Base-by-base conservation (phyloP, 192 early-diverging fungal genomes). In the Backusella sp. region DNA sequence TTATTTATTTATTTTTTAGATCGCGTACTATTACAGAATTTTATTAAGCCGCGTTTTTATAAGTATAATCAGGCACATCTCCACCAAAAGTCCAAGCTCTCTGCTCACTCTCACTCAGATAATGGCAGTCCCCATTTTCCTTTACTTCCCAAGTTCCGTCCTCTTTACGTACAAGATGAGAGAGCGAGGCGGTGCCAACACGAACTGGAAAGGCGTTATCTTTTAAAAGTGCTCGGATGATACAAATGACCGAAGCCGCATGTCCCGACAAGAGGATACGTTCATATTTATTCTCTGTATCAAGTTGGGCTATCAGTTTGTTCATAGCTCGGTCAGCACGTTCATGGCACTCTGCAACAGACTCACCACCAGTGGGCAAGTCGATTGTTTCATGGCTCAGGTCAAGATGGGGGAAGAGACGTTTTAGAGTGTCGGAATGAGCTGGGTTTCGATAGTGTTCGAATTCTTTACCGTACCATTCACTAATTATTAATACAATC, bases 11-110 rank as follows among this genome's bases (percentile, higher is more conserved):
- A 5, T 62, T 59, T 62, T 62, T 62, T 11, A 62, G 28, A 62
- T 62, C 23, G 56, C 56, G 56, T 62, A 12, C n/a, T 4, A 62
- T 28, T 2, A 21, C 19, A 21, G 21, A 21, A 9, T 11, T 21
- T 21, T 28, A 62, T 28, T 62, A 9, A 26, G 26, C 23, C 56
- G 56, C 56, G 56, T 62, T 62, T 62, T 62, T 62, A 12, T 62
- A 62, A 62, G 56, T 28, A 66, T 79, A 79, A 39, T 75, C 68
- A 36, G 78, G 78, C 5, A 75, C 66, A 67, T 79, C 74, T 15
- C 78, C 78, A n/a, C 19, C n/a, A 59, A 79, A 79, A 70, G 71
- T 71, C 78, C 78, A 79, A 41, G 68, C 34, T 23, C 74, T 74
- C 26, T 75, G 68, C 36, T 79, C 74, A 17, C 78, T 74, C 35